Evolutionary conservation across 1,284 basidiomycete genomes (phyloP), one percentile per base, ranked within the genome.

Genomic region (Phlebopus sp.): DNA sequence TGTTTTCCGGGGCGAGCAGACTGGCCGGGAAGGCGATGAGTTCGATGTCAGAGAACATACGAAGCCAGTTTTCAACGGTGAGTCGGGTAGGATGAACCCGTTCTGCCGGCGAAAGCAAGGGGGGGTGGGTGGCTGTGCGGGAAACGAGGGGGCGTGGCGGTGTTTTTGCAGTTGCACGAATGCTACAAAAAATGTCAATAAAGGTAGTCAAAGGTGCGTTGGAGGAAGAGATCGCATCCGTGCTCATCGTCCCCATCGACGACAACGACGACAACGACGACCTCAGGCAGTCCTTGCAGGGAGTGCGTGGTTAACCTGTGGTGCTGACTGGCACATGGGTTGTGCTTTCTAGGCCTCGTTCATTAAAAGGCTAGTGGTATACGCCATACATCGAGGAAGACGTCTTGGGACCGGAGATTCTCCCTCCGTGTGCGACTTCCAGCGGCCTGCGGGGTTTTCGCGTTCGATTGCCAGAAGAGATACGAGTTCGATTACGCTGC

Each of bases 91-190:
- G 23, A 17, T 15, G 21, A 39, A 39, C 37, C 37, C 25, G n/a
- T 27, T 9, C 13, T 43, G 42, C 42, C 42, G 42, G 10, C 42
- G 42, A 34, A 43, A 36, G 42, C 42, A 43, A 38, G 18, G n/a
- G n/a, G 19, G 23, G 17, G 5, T n/a, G 42, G 3, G 42, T 44
- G 42, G 42, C 42, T 29, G 42, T 44, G 42, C 9, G 7, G 9
- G 8, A 25, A 6, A 3, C 13, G 19, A 38, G 32, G 31, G 15
- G 25, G 15, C 17, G 41, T 32, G 42, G 34, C 42, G 10, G 34
- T 44, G 23, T 39, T 27, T 39, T 27, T 13, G 21, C 15, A 23
- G 37, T 15, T 15, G 21, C 15, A 14, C n/a, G 14, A 23, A 4
- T 11, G 21, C 37, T 27, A 25, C 21, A 39, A 18, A 36, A 36